Evolutionary conservation across 1,139 yeast species (phyloP), one percentile per base, ranked within the genome.

Genomic region (Sporopachydermia cereana): DNA sequence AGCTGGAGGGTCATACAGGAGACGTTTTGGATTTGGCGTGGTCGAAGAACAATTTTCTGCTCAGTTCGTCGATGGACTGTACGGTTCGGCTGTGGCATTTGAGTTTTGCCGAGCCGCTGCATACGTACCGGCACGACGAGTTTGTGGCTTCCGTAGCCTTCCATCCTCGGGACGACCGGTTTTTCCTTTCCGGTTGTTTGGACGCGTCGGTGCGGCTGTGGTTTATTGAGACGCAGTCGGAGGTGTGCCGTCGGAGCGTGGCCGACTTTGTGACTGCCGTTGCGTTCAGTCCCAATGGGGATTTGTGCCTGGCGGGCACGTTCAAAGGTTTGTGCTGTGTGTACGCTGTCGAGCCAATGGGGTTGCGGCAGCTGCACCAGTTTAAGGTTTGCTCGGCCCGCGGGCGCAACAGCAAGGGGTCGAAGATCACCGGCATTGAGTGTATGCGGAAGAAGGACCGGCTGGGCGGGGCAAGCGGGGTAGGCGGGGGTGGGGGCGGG

Each of bases 11-110:
- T 23, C 97, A 89, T 60, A 63, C 74, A 0, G 75, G 75, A 43
- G 83, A 85, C 50, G 71, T 89, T 22, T 62, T 86, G 30, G 77
- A 84, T 12, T 58, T 89, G 41, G 85, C 85, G 54, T 89, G 97
- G 97, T 82, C 94, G 47, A 83, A 82, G 53, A 88, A 88, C 62
- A 82, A 82, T 56, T 89, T 89, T 51, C 60, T 89, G 29, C 59
- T 88, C 1, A 72, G 94, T 0, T 82, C 94, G 2, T 82, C 95
- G 5, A 84, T 85, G 84, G 97, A 89, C 62, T 75, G 77, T 52
- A 81, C 94, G 0, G 95, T 79, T 1, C 74, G 76, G 49, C 64
- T 89, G 43, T 89, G 96, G 96, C 95, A 89, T 59, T 73, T 82
- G 12, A 85, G 84, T 41, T 68, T 89, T 43, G 64, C 63, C 1